A percentile compares a stretch with the other conserved stretches of the same genome.
Evolutionary conservation across 148 eudicot species (phyloP).

Genomic region (Persicaria tinctoria): DNA sequence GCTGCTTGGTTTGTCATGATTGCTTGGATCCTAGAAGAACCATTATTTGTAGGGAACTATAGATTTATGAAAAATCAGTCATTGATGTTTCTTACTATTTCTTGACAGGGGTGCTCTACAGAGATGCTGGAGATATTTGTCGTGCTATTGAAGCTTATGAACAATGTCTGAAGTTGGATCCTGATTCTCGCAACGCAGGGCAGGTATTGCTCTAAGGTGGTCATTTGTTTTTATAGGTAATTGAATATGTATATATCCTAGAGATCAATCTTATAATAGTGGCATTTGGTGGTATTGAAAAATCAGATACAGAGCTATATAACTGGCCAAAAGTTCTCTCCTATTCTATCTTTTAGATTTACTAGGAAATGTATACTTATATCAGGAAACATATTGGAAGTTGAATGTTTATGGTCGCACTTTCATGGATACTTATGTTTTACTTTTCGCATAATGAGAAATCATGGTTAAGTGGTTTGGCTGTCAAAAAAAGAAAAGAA

Average conservation of each 20-base stretch:
- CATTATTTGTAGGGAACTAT: not conserved
- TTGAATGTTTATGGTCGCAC: not conserved
- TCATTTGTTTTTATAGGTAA: constrained; percentile 8
- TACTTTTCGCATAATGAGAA: not conserved
- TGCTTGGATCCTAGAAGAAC: not conserved
- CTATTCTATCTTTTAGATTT: not conserved
- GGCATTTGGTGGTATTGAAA: not conserved
- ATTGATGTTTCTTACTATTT: not conserved
- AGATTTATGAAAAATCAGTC: not conserved
- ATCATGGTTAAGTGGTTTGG: not conserved
- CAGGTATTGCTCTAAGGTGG: constrained; percentile 44
- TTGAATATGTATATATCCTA: constrained; percentile 4
- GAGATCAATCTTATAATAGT: not conserved
- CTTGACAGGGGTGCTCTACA: constrained; percentile 77
- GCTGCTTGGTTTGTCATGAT: not conserved
- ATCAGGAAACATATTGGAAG: not conserved
- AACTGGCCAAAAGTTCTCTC: not conserved
- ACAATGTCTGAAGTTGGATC: constrained; percentile 96
- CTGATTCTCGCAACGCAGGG: constrained; percentile 99
- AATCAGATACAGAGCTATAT: constrained; percentile 2
- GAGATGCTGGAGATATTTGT: constrained; percentile 93
- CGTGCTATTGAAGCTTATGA: constrained; percentile 97
- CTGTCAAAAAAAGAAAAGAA: not conserved
- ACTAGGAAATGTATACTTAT: not conserved
- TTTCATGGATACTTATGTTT: not conserved